A percentile compares a stretch with the other conserved stretches of the same genome.
Evolutionary conservation across 805 yeast species (phyloP).

Genomic region (Wilhelminamyces savonicus): DNA sequence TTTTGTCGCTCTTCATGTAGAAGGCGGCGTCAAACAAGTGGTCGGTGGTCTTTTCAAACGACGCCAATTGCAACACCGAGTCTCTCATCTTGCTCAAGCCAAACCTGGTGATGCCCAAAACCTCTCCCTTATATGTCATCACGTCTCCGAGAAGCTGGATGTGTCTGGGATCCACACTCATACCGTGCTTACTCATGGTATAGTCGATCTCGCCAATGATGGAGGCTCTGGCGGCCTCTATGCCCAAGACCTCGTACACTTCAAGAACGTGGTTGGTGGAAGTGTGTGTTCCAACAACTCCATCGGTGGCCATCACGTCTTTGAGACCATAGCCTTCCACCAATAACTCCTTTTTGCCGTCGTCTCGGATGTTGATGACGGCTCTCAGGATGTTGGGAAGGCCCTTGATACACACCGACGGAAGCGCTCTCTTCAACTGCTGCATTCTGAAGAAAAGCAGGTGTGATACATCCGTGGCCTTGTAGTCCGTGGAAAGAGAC

Average conservation of each 20-base stretch:
- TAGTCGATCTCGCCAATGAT: slow-evolving; percentile 92
- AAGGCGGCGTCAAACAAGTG: slow-evolving; percentile 97
- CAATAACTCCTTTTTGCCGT: slow-evolving; percentile 79
- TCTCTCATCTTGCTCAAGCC: slow-evolving; percentile 99
- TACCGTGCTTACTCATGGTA: slow-evolving; percentile 98
- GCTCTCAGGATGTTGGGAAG: slow-evolving; percentile 89
- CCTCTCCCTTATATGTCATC: slow-evolving; percentile 98
- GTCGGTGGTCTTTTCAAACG: slow-evolving; percentile 97
- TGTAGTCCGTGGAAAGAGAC: slow-evolving; percentile 27
- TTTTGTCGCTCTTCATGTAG: slow-evolving; percentile 91
- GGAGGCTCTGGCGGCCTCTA: slow-evolving; percentile 94
- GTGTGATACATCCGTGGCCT: slow-evolving; percentile 25
- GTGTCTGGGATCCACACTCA: slow-evolving; percentile 99
- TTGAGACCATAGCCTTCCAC: slow-evolving; percentile 98
- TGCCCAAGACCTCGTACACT: slow-evolving; percentile 84
- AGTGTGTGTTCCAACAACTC: slow-evolving; percentile 84
- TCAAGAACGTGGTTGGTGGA: slow-evolving; percentile 90
- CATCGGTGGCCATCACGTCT: slow-evolving; percentile 96
- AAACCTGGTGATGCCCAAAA: slow-evolving; percentile 94
- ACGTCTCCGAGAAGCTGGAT: slow-evolving; percentile 96
- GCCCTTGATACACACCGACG: slow-evolving; percentile 89
- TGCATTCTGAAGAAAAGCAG: slow-evolving; percentile 85
- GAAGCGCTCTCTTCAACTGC: slow-evolving; percentile 76
- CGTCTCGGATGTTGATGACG: slow-evolving; percentile 87
- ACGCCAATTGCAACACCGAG: slow-evolving; percentile 92